Evolutionary conservation across 352 stramenopile genomes (phyloP).

Genomic region (Pythium graminicola): DNA sequence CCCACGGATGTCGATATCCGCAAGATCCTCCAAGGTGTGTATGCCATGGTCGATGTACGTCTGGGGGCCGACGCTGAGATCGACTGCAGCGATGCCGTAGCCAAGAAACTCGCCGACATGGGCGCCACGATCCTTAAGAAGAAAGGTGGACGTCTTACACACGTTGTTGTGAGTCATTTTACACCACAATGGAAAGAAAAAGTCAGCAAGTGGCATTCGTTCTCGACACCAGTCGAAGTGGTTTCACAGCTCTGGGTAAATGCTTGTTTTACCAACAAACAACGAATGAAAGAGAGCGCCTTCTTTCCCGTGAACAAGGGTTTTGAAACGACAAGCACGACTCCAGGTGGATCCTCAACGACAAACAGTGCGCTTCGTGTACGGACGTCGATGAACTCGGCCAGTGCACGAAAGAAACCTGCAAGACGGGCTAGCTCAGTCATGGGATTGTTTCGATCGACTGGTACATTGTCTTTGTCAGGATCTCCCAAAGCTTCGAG

Average conservation of each 20-base stretch:
- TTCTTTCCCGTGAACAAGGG: constrained; percentile 71
- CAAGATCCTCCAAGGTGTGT: constrained; percentile 37
- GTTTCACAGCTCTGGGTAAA: constrained; percentile 84
- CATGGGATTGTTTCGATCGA: neutral
- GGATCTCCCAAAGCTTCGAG: neutral
- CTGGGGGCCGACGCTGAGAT: constrained; percentile 62
- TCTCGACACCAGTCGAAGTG: constrained; percentile 40
- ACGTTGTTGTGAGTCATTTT: constrained; percentile 72
- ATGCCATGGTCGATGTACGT: constrained; percentile 71
- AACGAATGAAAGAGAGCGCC: constrained; percentile 53
- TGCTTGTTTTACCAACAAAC: constrained; percentile 66
- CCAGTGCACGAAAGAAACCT: neutral
- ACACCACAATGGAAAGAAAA: constrained; percentile 63
- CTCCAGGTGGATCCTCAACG: neutral
- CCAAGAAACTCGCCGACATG: constrained; percentile 53
- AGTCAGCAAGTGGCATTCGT: constrained; percentile 54
- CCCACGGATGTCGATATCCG: neutral
- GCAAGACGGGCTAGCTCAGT: neutral
- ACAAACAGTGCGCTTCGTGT: neutral
- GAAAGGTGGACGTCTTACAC: constrained; percentile 56
- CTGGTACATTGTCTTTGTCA: neutral
- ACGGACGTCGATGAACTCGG: neutral
- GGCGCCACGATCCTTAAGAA: constrained; percentile 66
- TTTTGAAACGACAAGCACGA: constrained; percentile 1
- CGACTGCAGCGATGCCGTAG: constrained; percentile 72